Evolutionary conservation across 1,139 yeast species (phyloP).

Genomic region (Pneumocystis jirovecii): DNA sequence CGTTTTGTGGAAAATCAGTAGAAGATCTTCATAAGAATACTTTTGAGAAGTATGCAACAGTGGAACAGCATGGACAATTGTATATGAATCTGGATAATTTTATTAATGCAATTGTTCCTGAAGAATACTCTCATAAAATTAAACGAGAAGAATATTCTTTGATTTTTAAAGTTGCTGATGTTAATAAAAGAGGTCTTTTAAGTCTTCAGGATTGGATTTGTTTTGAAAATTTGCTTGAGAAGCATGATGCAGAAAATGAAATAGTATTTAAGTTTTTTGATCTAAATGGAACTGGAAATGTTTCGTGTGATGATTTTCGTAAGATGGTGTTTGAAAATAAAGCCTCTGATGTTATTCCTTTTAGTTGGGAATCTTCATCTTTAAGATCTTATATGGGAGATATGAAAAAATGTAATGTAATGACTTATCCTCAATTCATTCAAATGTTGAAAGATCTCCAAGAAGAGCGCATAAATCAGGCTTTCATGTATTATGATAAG

Average conservation of each 20-base stretch:
- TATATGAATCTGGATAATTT: conserved; percentile 35
- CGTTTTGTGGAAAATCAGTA: background rate
- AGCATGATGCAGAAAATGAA: conserved; percentile 27
- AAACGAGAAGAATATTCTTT: conserved; percentile 31
- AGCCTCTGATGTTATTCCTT: conserved; percentile 27
- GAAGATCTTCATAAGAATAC: background rate
- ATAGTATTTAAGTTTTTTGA: conserved; percentile 33
- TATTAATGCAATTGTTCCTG: conserved; percentile 30
- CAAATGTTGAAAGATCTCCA: conserved; percentile 33
- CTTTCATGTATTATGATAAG: conserved; percentile 28
- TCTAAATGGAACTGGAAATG: conserved; percentile 26
- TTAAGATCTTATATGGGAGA: conserved; percentile 30
- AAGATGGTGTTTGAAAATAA: conserved; percentile 25
- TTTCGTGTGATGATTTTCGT: conserved; percentile 29
- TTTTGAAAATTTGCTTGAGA: conserved; percentile 16
- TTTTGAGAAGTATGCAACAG: background rate
- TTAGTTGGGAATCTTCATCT: conserved; percentile 33
- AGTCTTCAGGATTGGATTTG: conserved; percentile 18
- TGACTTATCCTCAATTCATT: conserved; percentile 31
- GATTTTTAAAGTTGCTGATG: conserved; percentile 31
- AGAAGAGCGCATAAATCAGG: conserved; percentile 35
- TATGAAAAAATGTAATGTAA: conserved; percentile 25
- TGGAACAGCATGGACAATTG: conserved; percentile 22
- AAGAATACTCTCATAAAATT: conserved; percentile 31
- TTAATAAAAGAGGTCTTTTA: conserved; percentile 13